Conservation (phyloP, 495 filamentous ascomycete species). For the Xylaria curta region DNA sequence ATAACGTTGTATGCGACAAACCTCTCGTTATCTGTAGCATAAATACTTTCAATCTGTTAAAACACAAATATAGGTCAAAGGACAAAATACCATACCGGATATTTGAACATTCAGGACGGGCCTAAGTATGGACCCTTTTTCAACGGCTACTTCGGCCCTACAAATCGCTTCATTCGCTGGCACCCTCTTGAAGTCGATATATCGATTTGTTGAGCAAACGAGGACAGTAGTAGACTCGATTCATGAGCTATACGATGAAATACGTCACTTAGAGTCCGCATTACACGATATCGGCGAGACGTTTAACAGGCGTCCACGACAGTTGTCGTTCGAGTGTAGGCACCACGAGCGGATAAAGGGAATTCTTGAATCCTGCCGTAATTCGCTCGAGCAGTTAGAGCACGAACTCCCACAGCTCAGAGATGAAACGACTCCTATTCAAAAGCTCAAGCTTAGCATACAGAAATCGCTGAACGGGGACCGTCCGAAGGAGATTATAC, state of each 20-base stretch:
- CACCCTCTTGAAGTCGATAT: constrained; percentile 23
- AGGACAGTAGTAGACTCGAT: constrained; percentile 26
- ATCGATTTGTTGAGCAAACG: constrained; percentile 32
- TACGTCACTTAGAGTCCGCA: constrained; percentile 19
- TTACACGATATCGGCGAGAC: constrained; percentile 25
- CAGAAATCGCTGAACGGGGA: constrained; percentile 28
- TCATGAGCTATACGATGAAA: constrained; percentile 33
- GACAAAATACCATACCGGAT: background rate
- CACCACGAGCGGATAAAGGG: constrained; percentile 31
- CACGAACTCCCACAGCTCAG: constrained; percentile 31
- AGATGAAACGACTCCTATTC: constrained; percentile 19
- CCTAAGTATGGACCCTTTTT: constrained; percentile 31
- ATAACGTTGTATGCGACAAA: background rate
- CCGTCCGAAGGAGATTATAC: constrained; percentile 27
- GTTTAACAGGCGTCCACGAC: constrained; percentile 26
- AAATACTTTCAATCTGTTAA: background rate
- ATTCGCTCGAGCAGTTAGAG: constrained; percentile 24
- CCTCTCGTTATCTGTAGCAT: background rate
- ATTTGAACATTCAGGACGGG: background rate
- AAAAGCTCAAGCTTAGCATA: constrained; percentile 27
- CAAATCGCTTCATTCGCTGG: constrained; percentile 27
- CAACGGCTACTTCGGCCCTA: constrained; percentile 14
- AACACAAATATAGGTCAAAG: background rate
- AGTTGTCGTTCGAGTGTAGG: constrained; percentile 31
- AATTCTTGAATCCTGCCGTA: constrained; percentile 31